Base-by-base conservation (phyloP, 306 rosid species). In the Pyrus bretschneideri region DNA sequence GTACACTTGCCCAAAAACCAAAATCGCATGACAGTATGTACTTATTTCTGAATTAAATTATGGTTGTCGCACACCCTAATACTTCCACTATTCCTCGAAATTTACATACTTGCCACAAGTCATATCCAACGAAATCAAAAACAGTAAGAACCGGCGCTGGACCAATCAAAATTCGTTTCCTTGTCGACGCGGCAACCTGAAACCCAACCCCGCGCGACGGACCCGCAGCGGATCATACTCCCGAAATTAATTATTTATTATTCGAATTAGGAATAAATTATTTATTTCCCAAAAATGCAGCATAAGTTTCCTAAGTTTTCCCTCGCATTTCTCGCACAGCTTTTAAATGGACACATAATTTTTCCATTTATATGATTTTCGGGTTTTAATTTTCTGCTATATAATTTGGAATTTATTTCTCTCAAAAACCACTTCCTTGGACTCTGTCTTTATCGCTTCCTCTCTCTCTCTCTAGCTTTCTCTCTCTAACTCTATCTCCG, bases 271-370 rank as follows among this genome's bases (percentile, higher is more conserved):
- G 18, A 7, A 66, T 42, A 42, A 42, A 55, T 5, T 68, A 22
- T 10, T 10, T 12, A 40, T 40, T 68, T 69, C 51, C 75, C 69
- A 58, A 77, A 69, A 58, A 67, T 77, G 70, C 59, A n/a, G 60
- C 33, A 33, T 44, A 33, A 5, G 55, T 49, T 77, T 69, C n/a
- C 75, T 68, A 4, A 35, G 49, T 58, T 76, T 67, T 58, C 74
- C 74, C 68, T 44, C 74, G 55, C 74, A 65, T 68, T 76, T 68
- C 77, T 60, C 69, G 21, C 77, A 42, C 69, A 40, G 77, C 78
- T 19, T 77, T 59, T 29, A 59, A 77, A 76, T 49, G 14, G 69
- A 55, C 65, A 17, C n/a, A 27, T 11, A 14, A 69, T 42, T 38
- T 27, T 42, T 29, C 74, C 58, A 11, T 57, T 21, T 69, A 12